Evolutionary conservation across 164 flowering plant genomes (phyloP), one percentile per base, ranked within the genome.

Genomic region (Nelumbo lutea): DNA sequence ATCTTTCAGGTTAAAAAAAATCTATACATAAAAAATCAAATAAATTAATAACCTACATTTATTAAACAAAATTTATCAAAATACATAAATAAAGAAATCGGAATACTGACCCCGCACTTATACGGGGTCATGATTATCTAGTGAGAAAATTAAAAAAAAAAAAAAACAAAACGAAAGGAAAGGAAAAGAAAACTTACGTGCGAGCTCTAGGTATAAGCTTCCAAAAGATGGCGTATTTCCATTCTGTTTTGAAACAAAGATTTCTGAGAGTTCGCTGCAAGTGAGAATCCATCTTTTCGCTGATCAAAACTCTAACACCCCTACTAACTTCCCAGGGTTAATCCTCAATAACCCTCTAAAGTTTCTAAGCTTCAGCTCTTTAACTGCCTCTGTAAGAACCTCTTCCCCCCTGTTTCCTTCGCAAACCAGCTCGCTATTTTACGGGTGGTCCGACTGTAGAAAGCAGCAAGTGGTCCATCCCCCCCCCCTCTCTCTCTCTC

Each of bases 321-420:
- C 51, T 6, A 70, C 27, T 71, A 47, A 53, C n/a, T 9, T 11
- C 57, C 57, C 43, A 65, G 69, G 11, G 65, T 75, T 62, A 70
- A 58, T 61, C 53, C 53, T 39, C 11, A 13, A 62, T 38, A 59
- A 46, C 59, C 61, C 71, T 48, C 27, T 27, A 27, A 53, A 1
- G 13, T 53, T 53, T 53, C 57, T 53, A 4, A 10, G 14, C 11
- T 53, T 4, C 6, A 67, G 55, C 39, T 43, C 56, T 70, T 90
- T 91, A 91, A 70, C 97, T 91, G 40, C 93, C 97, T 71, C 95
- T 80, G 70, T 91, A 91, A 41, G 95, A 89, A 14, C 97, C 97
- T 85, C 97, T 83, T 46, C 97, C 95, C 10, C 95, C 97, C 70
- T 91, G 97, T 65, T 91, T 85, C 83, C 90, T 91, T 77, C 97